phyloP scores from a whole-genome alignment of 139 green algal genomes.

The Picochlorum sp. region DNA sequence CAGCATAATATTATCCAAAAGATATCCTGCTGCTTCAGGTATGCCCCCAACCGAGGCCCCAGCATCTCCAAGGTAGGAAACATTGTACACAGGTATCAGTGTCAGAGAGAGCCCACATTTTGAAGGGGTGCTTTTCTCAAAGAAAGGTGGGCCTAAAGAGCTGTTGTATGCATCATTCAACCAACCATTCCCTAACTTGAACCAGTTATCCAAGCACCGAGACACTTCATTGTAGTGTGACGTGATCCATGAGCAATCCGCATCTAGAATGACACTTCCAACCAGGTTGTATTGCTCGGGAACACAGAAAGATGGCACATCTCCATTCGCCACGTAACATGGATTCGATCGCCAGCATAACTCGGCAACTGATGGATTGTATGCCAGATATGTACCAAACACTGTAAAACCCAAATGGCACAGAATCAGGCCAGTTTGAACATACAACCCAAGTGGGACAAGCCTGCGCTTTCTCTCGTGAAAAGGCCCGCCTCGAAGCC shows the following conservation, averaged over 20 bases:
- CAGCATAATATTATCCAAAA: too few relatives aligned
- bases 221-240: neutral
- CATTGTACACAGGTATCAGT: too few relatives aligned
- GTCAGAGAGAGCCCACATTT: too few relatives aligned
- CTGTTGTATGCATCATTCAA: neutral
- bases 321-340: neutral
- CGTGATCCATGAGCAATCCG: neutral
- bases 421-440: neutral
- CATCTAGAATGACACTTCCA: neutral
- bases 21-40: too few relatives aligned
- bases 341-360: neutral
- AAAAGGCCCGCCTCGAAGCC: neutral
- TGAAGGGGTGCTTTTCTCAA: too few relatives aligned
- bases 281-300: neutral
- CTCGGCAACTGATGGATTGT: neutral
- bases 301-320: neutral
- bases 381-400: neutral
- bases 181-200: neutral
- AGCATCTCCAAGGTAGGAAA: too few relatives aligned
- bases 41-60: too few relatives aligned
- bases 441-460: neutral
- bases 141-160: neutral
- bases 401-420: neutral
- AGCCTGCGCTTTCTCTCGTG: neutral
- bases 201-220: neutral